phyloP scores from a whole-genome alignment of 192 early-diverging fungal species.

The Rhizophagus prolifer region DNA sequence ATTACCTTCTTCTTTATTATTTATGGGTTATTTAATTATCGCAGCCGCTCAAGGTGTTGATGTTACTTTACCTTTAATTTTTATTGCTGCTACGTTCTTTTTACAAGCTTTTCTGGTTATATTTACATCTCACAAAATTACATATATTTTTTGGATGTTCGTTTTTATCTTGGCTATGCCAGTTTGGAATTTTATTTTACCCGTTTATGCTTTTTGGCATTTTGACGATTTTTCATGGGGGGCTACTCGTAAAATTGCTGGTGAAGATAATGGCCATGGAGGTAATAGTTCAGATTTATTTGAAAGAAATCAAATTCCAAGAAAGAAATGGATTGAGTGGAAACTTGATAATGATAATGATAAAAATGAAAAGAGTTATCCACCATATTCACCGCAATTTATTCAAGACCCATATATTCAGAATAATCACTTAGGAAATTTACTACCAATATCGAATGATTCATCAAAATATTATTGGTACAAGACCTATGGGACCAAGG shows the following conservation, averaged over 20 bases:
- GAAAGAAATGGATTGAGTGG: constrained; percentile 62
- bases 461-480: neutral
- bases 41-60: constrained; percentile 37
- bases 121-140: constrained; percentile 66
- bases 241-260: constrained; percentile 71
- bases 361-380: neutral
- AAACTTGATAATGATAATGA: constrained; percentile 18
- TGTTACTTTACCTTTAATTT: constrained; percentile 63
- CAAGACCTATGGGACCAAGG: constrained; percentile 12
- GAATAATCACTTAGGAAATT: too few relatives aligned
- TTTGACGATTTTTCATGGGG: constrained; percentile 91
- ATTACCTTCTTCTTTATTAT: constrained; percentile 63
- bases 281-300: constrained; percentile 72
- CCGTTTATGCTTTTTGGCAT: constrained; percentile 91
- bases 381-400: neutral
- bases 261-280: constrained; percentile 64
- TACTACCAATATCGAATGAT: too few relatives aligned
- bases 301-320: constrained; percentile 55
- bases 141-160: constrained; percentile 78
- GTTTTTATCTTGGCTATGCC: constrained; percentile 81
- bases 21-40: constrained; percentile 56
- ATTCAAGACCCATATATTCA: neutral
- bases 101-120: constrained; percentile 73
- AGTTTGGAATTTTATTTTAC: constrained; percentile 93
- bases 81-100: constrained; percentile 61